Evolutionary conservation across 2,329 filamentous ascomycete genomes (phyloP).

Genomic region (Rasamsonia emersonii): DNA sequence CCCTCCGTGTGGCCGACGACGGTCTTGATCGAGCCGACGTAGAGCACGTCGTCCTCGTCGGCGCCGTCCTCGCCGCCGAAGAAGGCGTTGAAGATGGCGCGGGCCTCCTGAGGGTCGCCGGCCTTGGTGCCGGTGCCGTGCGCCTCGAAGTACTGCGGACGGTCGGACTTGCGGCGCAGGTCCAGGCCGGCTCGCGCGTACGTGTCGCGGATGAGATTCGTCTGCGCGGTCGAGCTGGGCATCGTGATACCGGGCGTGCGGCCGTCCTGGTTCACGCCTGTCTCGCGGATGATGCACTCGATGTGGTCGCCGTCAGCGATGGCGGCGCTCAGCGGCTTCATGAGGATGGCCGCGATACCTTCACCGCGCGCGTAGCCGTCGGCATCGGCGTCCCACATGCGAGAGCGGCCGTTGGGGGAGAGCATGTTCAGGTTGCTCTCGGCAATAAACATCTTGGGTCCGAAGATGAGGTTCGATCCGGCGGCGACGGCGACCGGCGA

Average conservation of each 20-base stretch:
- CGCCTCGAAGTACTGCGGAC: constrained; percentile 37
- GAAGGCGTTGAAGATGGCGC: constrained; percentile 18
- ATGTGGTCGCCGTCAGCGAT: constrained; percentile 40
- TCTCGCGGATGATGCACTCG: constrained; percentile 29
- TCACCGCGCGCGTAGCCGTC: constrained; percentile 47
- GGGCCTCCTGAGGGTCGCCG: constrained; percentile 23
- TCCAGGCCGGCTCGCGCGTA: constrained; percentile 34
- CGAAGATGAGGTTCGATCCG: constrained; percentile 20
- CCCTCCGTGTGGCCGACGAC: constrained; percentile 26
- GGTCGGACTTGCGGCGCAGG: constrained; percentile 13
- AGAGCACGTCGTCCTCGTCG: constrained; percentile 1
- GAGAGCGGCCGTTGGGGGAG: constrained; percentile 44
- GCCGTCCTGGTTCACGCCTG: constrained; percentile 29
- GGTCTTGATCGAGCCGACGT: constrained; percentile 22
- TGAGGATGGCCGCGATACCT: constrained; percentile 41
- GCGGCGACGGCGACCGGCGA: constrained; percentile 17
- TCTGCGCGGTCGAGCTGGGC: constrained; percentile 29
- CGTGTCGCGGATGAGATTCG: constrained; percentile 28
- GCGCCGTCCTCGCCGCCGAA: constrained; percentile 5
- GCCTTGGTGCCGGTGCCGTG: constrained; percentile 37
- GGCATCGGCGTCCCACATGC: constrained; percentile 39
- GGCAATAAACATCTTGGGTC: constrained; percentile 23
- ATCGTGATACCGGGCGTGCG: constrained; percentile 27
- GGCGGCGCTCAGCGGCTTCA: constrained; percentile 45
- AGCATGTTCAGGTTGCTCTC: constrained; percentile 36